Base-by-base conservation (phyloP, 495 filamentous ascomycete species). In the Penicillium antarcticum region DNA sequence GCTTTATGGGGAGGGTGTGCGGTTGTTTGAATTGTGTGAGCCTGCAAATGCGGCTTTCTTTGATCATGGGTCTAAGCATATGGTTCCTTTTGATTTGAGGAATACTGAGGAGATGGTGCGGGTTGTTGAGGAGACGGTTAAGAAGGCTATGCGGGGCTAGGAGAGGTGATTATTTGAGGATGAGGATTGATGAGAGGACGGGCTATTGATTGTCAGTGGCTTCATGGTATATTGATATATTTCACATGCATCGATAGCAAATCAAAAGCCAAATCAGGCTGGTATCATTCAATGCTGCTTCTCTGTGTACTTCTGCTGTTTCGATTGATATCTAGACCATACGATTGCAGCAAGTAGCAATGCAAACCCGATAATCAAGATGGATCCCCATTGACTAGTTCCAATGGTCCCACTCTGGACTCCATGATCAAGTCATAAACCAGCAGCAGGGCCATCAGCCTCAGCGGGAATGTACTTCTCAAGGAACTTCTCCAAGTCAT, bases 401-500 rank as follows among this genome's bases (percentile, higher is more conserved):
- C 9, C 32, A 33, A 13, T 31, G 29, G 26, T 7, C 43, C 19
- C 34, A 31, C 29, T 16, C 23, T 24, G 49, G 14, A 32, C n/a
- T 29, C 5, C 5, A 8, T 56, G 55, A 43, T 57, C 62, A 54
- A 73, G 66, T 74, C 83, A 72, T 72, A 72, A 51, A 48, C 80
- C 56, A 74, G 85, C 48, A 70, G 75, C 26, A 18, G 52, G 21
- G 67, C 77, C 16, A 77, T 81, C 55, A 75, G 82, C 54, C 65
- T 89, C 53, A 58, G 77, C 21, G 55, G 88, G 86, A 39, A 96
- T 68, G 16, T 70, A 69, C 56, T 82, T 73, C 16, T 74, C 71
- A 34, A 97, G 58, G 73, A 88, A 97, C 18, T 70, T 72, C 71
- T 96, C 91, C 31, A 97, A 69, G 57, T 96, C 86, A 51, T 91